A percentile compares a stretch with the other conserved stretches of the same genome.
These are phyloP conservation scores for Euphorbia schlechtendalii DNA, from an alignment of 441 rosid genomes.

Conservation along the genomic window DNA sequence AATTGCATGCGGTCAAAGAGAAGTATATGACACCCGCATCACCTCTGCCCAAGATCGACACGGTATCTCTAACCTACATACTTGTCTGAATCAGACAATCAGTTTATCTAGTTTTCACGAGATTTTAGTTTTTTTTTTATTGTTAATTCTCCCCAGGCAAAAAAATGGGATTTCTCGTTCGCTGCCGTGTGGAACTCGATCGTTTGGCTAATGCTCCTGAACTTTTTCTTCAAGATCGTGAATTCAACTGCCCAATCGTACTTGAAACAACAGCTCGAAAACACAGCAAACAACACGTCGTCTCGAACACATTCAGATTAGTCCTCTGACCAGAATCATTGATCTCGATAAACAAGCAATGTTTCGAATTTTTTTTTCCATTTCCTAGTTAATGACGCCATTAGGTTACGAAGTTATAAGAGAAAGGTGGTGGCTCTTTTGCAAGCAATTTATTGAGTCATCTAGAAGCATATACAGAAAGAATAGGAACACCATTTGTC, in stretches of 20 bases:
- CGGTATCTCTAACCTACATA: slow-evolving; percentile 34
- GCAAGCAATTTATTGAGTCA: not conserved
- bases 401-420: slow-evolving; percentile 18
- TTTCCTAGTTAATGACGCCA: not conserved
- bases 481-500: slow-evolving; percentile 17
- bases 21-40: slow-evolving; percentile 53
- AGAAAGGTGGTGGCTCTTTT: not conserved
- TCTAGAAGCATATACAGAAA: slow-evolving; percentile 31
- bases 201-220: too few species aligned
- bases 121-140: not conserved
- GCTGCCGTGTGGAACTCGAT: too few species aligned
- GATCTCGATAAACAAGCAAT: too few species aligned
- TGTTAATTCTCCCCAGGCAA: slow-evolving; percentile 35
- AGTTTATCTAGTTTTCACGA: too few species aligned
- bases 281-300: slow-evolving; percentile 36
- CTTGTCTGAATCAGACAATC: not conserved
- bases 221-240: too few species aligned
- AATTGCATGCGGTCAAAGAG: slow-evolving; percentile 54
- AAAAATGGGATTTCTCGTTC: slow-evolving; percentile 79
- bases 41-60: slow-evolving; percentile 41
- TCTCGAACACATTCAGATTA: too few species aligned
- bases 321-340: too few species aligned
- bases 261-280: slow-evolving; percentile 68
- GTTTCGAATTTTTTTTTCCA: not conserved
- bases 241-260: slow-evolving; percentile 73